Evolutionary conservation across 2,329 filamentous ascomycete genomes (phyloP).

Genomic region (Clarireedia paspali): DNA sequence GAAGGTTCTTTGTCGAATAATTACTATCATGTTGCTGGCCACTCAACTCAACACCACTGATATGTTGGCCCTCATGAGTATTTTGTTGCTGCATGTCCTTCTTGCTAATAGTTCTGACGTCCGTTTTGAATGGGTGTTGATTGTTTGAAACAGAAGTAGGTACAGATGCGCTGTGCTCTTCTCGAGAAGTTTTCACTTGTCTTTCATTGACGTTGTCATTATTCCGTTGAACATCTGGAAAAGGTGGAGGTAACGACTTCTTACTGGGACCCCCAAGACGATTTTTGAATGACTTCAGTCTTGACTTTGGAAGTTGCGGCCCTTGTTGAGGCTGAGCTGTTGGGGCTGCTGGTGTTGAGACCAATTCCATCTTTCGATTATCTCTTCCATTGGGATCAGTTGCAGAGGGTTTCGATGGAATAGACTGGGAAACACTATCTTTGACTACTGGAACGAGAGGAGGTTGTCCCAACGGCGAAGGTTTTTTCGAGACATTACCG

Average conservation of each 20-base stretch:
- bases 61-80: too few relatives aligned
- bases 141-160: background rate
- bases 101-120: too few relatives aligned
- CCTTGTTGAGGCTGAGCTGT: background rate
- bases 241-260: background rate
- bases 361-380: background rate
- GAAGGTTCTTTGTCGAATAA: too few relatives aligned
- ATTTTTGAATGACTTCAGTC: background rate
- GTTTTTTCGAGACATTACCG: too few relatives aligned
- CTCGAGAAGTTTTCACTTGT: background rate
- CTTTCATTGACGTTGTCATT: background rate
- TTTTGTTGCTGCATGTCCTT: too few relatives aligned
- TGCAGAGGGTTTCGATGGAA: background rate
- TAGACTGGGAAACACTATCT: too few relatives aligned
- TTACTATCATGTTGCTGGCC: too few relatives aligned
- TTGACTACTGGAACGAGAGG: too few relatives aligned
- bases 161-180: background rate
- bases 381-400: background rate
- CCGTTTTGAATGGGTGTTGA: too few relatives aligned
- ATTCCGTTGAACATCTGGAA: background rate
- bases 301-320: background rate
- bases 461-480: too few relatives aligned
- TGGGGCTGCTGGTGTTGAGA: background rate
- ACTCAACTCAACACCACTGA: too few relatives aligned
- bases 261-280: background rate